Base-by-base conservation (phyloP, 768 basidiomycete species). In the Mycena capillaripes region DNA sequence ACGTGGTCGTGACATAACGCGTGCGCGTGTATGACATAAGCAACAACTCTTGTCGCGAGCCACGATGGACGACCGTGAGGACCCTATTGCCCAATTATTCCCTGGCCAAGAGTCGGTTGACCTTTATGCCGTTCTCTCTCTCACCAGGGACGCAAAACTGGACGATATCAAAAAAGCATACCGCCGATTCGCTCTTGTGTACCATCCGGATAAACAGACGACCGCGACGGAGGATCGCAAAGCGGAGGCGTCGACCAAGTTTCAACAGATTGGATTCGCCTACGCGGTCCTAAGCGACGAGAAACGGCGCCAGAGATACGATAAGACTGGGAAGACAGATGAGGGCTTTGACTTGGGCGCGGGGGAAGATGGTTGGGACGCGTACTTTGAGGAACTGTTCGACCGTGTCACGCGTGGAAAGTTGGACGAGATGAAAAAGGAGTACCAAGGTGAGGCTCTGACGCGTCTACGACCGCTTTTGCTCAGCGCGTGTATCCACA, bases 261-360 rank as follows among this genome's bases (percentile, higher is more conserved):
- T 98, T 79, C 95, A 96, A 76, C 95, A 97, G 78, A 89, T 99
- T 75, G 96, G 97, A 0, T 98, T 97, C 78, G 95, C 97, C 12
- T 99, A 98, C 81, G 87, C 95, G 1, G 91, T 99, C 0, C 86
- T 99, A 32, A 88, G 92, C 64, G 97, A 99, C 75, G 90, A 90
- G 69, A 91, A 89, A 78, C 83, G 92, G 74, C 89, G 92, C 78
- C 85, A 89, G 78, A 86, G 90, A 70, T 99, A 98, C 75, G 97
- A 99, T 76, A 82, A 81, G 65, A 97, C 94, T 0, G 98, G 98
- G 21, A 89, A 89, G 75, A 98, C 97, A 11, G 91, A 92, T 73
- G 97, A 98, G 76, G 89, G 89, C 12, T 87, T 93, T 52, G 91
- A 92, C 58, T 79, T 93, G 46, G 90, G 85, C 27, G 89, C 89